These are phyloP conservation scores for Galerina marginata DNA, from an alignment of 768 basidiomycete genomes.

Conservation along the genomic window DNA sequence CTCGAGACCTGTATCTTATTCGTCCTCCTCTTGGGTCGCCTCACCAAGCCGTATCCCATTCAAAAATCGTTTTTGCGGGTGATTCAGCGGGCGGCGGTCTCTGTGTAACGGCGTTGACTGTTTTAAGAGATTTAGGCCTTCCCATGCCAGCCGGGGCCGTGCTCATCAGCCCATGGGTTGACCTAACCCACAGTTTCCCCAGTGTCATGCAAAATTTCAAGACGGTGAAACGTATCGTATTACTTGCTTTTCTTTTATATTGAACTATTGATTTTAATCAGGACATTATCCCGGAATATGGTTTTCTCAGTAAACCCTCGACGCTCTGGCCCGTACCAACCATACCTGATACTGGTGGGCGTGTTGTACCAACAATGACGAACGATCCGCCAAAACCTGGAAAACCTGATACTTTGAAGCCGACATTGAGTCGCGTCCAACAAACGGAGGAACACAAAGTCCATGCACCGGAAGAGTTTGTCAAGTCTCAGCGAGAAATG, in stretches of 20 bases:
- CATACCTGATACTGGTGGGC: slow-evolving; percentile 34
- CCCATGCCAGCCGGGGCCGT: slow-evolving; percentile 78
- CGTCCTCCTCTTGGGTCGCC: slow-evolving; percentile 65
- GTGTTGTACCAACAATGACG: slow-evolving; percentile 41
- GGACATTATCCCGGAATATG: slow-evolving; percentile 73
- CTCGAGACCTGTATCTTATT: slow-evolving; percentile 73
- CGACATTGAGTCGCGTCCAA: slow-evolving; percentile 33
- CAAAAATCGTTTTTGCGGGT: slow-evolving; percentile 77
- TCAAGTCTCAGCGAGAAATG: slow-evolving; percentile 39
- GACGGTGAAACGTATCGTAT: slow-evolving; percentile 47
- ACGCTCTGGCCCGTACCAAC: slow-evolving; percentile 61
- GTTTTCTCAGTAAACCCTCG: slow-evolving; percentile 66
- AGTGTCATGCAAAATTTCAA: slow-evolving; percentile 70
- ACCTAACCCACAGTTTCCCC: slow-evolving; percentile 86
- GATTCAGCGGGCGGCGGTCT: slow-evolving; percentile 82
- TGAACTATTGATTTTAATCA: slow-evolving; percentile 26
- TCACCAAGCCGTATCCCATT: slow-evolving; percentile 67
- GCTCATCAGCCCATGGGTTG: slow-evolving; percentile 83
- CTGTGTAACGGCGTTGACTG: slow-evolving; percentile 61
- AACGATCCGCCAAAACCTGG: slow-evolving; percentile 55
- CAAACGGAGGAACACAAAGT: slow-evolving; percentile 20
- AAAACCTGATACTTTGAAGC: slow-evolving; percentile 52
- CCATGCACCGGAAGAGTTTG: slow-evolving; percentile 12
- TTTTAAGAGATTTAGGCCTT: slow-evolving; percentile 72
- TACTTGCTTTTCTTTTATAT: neutral